Conservation (phyloP, 768 basidiomycete genomes). For the Suillus lakei region DNA sequence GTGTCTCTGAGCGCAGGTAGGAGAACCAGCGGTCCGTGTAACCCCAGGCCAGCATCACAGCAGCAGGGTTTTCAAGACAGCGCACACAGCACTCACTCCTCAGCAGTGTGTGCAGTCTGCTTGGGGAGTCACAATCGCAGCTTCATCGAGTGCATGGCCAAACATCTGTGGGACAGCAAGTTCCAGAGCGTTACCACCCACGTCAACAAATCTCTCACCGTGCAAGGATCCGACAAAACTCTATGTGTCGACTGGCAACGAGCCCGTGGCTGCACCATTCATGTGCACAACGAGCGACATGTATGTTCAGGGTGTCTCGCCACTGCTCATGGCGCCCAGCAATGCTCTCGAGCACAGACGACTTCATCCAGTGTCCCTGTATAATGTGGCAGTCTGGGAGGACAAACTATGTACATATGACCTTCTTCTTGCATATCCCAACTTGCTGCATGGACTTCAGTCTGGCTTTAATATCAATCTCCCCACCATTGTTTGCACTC, state of each 20-base stretch:
- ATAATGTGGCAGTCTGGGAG: constrained; percentile 35
- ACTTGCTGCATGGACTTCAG: constrained; percentile 13
- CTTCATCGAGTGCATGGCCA: not conserved
- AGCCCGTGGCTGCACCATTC: constrained; percentile 27
- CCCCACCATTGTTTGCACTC: constrained; percentile 28
- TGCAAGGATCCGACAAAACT: constrained; percentile 11
- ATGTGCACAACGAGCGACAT: constrained; percentile 32
- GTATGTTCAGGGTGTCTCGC: constrained; percentile 47
- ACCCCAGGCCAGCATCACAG: too few species aligned
- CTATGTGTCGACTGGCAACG: constrained; percentile 44
- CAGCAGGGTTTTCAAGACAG: not conserved
- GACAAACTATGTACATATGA: constrained; percentile 30
- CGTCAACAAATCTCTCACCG: not conserved
- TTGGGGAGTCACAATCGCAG: not conserved
- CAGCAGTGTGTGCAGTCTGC: not conserved
- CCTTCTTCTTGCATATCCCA: constrained; percentile 26
- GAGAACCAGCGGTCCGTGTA: too few species aligned
- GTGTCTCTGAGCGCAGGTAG: too few species aligned
- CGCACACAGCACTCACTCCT: not conserved
- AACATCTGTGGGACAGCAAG: not conserved
- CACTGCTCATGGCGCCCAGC: constrained; percentile 5
- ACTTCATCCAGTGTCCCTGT: constrained; percentile 33
- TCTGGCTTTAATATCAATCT: constrained; percentile 43
- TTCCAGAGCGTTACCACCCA: rapidly evolving
- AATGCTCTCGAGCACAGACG: constrained; percentile 9